Evolutionary conservation across 1,284 basidiomycete species (phyloP), one percentile per base, ranked within the genome.

Genomic region (Malassezia dermatis): DNA sequence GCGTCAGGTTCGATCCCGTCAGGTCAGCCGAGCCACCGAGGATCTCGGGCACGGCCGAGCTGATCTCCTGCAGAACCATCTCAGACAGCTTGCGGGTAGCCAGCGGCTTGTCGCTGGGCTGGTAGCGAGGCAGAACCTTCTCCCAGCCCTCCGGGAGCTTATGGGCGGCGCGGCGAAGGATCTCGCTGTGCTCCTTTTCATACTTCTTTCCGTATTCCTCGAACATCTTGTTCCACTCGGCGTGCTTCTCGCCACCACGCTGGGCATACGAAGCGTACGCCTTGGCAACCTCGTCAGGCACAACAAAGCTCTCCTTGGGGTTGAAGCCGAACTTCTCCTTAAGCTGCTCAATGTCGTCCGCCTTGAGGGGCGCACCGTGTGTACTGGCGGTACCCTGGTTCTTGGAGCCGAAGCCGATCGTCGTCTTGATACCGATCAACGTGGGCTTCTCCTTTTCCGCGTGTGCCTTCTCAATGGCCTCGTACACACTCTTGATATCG

Each of bases 61-160:
- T 81, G 63, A 94, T 79, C 53, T 84, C 82, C 63, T 83, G 84
- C 71, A 95, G 80, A 56, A 86, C 86, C 62, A 87, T 86, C 78
- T 94, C 91, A 34, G 89, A 93, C 51, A 89, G 82, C 80, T 94
- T 94, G 71, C 90, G 85, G 58, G 87, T 88, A 13, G 89, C 91
- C 71, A 87, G 84, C 35, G 89, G 88, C 48, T 86, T 77, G 70
- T 94, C 89, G 10, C 79, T 76, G 57, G 85, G 80, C 75, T 82
- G 86, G 80, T 89, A 90, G 49, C 85, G 80, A 30, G 91, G 90
- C 32, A 95, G 81, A 13, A 76, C 77, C 77, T 85, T 82, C 79
- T 94, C 88, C 91, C 55, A 57, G 48, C 50, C 55, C n/a, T 57
- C 49, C 3, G 55, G 55, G 26, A 95, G 84, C 73, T 84, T 81